Evolutionary conservation across 805 yeast genomes (phyloP), one percentile per base, ranked within the genome.

Genomic region (Cyberlindnera mississippiensis): DNA sequence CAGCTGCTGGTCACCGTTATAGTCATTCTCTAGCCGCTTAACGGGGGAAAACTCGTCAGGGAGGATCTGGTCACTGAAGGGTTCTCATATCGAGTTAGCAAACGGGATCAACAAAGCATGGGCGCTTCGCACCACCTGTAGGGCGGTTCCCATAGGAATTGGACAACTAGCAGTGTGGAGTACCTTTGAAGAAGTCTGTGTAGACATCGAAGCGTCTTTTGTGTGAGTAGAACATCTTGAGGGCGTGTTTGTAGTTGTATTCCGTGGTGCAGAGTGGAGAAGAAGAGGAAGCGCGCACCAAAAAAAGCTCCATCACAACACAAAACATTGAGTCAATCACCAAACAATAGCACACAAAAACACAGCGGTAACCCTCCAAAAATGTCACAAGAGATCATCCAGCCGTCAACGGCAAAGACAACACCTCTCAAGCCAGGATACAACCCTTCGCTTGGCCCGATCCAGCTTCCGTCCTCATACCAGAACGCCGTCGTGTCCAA

Each of bases 381-480:
- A 22, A 28, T 50, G 54, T 37, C 50, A 30, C 36, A 44, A 6
- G 51, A 54, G 14, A 50, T 55, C 13, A 52, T 55, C 12, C 51
- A 53, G 6, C 57, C 59, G 7, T 50, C 57, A 4, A 50, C 56
- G 1, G 48, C 56, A 3, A 55, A 46, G 33, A 18, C 45, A 1
- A 28, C 52, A 2, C 35, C 48, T 1, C 22, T 52, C 10, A 53
- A 39, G 18, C 35, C 53, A 4, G 62, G 62, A 2, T 58, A 58
- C 34, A 56, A 58, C 24, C 61, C 62, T 1, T 51, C 57, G 0
- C 33, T 58, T 17, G 62, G 62, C 7, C 62, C 62, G 3, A 51
- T 57, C 15, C 61, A 57, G 31, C 48, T 56, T 1, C 62, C 62
- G 6, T 38, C 55, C 12, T 45, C 57, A 7, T 53, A 49, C 33